phyloP scores from a whole-genome alignment of 2,329 filamentous ascomycete genomes.

The Diaporthe ampelina region DNA sequence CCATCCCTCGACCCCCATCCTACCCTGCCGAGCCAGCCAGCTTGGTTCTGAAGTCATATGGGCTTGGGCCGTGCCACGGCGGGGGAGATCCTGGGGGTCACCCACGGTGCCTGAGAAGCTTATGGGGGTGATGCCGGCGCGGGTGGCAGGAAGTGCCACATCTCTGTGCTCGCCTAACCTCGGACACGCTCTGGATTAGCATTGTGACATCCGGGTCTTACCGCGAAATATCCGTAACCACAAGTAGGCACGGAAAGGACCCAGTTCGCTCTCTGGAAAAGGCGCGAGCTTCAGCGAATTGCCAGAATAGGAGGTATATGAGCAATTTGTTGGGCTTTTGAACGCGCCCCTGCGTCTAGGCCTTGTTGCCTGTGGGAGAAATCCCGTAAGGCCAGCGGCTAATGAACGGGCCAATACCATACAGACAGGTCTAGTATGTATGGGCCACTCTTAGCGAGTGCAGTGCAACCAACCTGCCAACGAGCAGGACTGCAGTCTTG shows the following conservation, averaged over 20 bases:
- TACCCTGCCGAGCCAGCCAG: conserved; percentile 2
- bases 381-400: conserved; percentile 10
- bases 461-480: background rate
- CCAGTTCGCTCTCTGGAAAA: conserved; percentile 11
- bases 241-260: background rate
- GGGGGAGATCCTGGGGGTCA: conserved; percentile 30
- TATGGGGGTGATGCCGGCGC: conserved; percentile 6
- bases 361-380: background rate
- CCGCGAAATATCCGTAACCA: conserved; percentile 1
- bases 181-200: conserved; percentile 26
- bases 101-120: background rate
- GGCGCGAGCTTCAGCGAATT: conserved; percentile 17
- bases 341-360: background rate
- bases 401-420: conserved; percentile 3
- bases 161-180: conserved; percentile 29
- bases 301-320: background rate
- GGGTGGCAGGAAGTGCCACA: conserved; percentile 34
- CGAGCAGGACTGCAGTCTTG: background rate
- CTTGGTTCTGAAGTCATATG: conserved; percentile 13
- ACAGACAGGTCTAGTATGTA: conserved; percentile 14
- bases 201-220: conserved; percentile 21
- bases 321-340: conserved; percentile 17
- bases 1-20: conserved; percentile 10
- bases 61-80: conserved; percentile 16
- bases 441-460: conserved; percentile 7